These are phyloP conservation scores for Ordospora pajunii DNA, from an alignment of 371 early-diverging fungal genomes.

Conservation along the genomic window DNA sequence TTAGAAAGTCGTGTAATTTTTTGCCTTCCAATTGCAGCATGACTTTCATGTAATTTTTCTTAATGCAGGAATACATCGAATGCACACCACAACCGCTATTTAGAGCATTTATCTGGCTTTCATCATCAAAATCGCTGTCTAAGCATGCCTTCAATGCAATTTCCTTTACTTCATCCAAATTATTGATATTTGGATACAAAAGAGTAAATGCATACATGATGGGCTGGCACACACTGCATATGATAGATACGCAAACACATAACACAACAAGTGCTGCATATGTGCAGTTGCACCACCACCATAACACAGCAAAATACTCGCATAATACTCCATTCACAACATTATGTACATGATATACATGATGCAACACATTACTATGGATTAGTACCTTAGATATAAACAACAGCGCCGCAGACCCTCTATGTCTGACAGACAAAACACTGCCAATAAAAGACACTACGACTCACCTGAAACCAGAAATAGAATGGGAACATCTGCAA, in stretches of 20 bases:
- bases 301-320: no score
- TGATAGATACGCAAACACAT: no score
- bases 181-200: not conserved
- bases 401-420: no score
- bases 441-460: not conserved
- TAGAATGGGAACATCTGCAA: constrained; percentile 11
- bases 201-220: not conserved
- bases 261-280: no score
- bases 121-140: not conserved
- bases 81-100: not conserved
- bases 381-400: no score
- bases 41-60: not conserved
- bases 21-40: not conserved
- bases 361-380: no score
- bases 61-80: not conserved
- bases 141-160: not conserved
- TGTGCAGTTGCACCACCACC: no score
- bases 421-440: no score
- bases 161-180: not conserved
- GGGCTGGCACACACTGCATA: no score
- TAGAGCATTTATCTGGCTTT: not conserved
- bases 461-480: constrained; percentile 21
- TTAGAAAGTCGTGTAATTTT: not conserved
- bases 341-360: no score
- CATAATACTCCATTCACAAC: no score